Base-by-base conservation (phyloP, 345 rosid species). In the Camelina laxa region DNA sequence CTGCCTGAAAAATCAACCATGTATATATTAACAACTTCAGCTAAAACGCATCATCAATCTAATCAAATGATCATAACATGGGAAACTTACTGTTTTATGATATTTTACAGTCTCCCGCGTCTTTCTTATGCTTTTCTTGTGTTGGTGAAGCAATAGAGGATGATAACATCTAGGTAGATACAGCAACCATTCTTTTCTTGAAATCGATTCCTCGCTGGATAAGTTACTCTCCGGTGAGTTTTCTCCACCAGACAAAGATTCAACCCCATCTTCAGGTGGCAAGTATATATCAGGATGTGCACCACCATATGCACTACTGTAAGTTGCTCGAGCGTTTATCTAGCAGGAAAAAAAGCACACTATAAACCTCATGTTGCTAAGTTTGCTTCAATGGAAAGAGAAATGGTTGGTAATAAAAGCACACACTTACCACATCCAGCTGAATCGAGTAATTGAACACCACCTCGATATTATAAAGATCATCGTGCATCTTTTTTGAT, bases 301-400 rank as follows among this genome's bases (percentile, higher is more conserved):
- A 74, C 95, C 96, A 72, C 89, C 91, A 77, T 82, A 90, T 42
- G 93, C 87, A 74, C 83, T 86, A 79, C 98, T 83, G 66, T 86
- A 88, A 66, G 83, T 84, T 70, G 95, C 97, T 65, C 97, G 91
- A 77, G 98, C 95, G 68, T 91, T 87, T 65, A 94, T 84, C 98
- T 94, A 79, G 77, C 79, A 67, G 24, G 31, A 44, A 68, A 70
- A 70, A 44, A 47, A 72, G 38, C 39, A 66, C 44, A 65, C 58
- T 58, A 27, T 47, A 66, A 65, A 60, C n/a, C 64, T 41, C 49
- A 9, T n/a, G 66, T 68, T 53, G n/a, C n/a, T n/a, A n/a, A n/a
- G n/a, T 45, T 8, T 44, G 55, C 4, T 53, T 51, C 13, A 14
- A 33, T 44, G 47, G 58, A 58, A 44, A 27, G 45, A 63, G 45